Conservation (phyloP, 2,329 filamentous ascomycete genomes). For the Stemphylium vesicarium region DNA sequence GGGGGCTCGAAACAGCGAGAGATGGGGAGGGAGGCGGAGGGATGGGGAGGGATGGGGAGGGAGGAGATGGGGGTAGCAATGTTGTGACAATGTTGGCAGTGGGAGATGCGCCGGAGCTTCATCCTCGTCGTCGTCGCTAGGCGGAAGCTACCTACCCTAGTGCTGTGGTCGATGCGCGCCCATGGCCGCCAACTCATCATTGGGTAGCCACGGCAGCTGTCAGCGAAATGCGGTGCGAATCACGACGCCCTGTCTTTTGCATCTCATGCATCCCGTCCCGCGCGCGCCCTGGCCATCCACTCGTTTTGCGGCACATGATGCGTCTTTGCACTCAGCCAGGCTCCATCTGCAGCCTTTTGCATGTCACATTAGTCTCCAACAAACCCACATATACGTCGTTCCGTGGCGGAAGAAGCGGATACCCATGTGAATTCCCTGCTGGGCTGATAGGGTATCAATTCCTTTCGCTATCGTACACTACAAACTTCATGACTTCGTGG, state of each 20-base stretch:
- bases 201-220: slow-evolving; percentile 31
- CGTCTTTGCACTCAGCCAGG: slow-evolving; percentile 9
- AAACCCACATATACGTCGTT: background rate
- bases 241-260: slow-evolving; percentile 13
- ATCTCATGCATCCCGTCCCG: slow-evolving; percentile 15
- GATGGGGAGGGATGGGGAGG: background rate
- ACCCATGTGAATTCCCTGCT: background rate
- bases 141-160: slow-evolving; percentile 18
- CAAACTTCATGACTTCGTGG: slow-evolving; percentile 17
- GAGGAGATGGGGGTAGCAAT: slow-evolving; percentile 15
- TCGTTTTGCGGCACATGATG: slow-evolving; percentile 22
- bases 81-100: slow-evolving; percentile 13
- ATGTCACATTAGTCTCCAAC: background rate
- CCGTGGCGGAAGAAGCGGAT: background rate
- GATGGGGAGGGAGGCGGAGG: background rate
- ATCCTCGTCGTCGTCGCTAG: slow-evolving; percentile 25
- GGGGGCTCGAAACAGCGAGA: slow-evolving; percentile 19
- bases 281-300: slow-evolving; percentile 5
- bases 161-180: slow-evolving; percentile 18
- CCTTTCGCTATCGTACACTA: background rate
- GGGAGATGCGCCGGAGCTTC: slow-evolving; percentile 22
- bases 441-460: slow-evolving; percentile 2
- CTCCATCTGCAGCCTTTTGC: background rate
- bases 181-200: slow-evolving; percentile 11
- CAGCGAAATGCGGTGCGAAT: slow-evolving; percentile 19